Conservation (phyloP, 2,329 filamentous ascomycete species). For the Lasiodiplodia theobromae region DNA sequence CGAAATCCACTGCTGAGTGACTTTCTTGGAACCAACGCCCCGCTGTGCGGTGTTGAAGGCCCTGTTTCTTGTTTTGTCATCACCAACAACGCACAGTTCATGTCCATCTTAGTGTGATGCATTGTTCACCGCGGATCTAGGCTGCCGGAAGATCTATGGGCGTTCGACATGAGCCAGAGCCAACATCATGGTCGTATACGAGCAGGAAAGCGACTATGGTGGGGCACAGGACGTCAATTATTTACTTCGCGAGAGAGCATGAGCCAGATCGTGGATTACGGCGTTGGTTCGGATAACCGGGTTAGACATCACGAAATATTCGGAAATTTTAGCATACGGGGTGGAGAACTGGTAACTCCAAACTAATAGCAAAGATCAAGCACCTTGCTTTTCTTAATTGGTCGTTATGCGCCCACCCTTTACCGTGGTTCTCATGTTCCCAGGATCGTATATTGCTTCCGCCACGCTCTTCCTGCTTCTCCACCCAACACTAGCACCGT, state of each 20-base stretch:
- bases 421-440: constrained; percentile 31
- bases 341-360: not conserved
- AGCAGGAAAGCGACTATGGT: not conserved
- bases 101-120: not conserved
- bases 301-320: not conserved
- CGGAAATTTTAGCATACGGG: not conserved
- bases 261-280: not conserved
- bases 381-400: not conserved
- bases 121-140: not conserved
- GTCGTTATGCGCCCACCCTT: constrained; percentile 34
- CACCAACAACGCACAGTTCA: not conserved
- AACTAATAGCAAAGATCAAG: not conserved
- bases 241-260: not conserved
- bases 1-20: not conserved
- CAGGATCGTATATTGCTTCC: constrained; percentile 56
- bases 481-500: constrained; percentile 47
- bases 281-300: not conserved
- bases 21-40: not conserved
- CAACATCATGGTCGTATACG: not conserved
- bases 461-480: constrained; percentile 49
- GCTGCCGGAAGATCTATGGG: not conserved
- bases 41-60: not conserved
- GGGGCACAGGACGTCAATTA: not conserved
- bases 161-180: not conserved
- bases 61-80: not conserved